Percentiles rank a stretch among this genome's conserved stretches.
Conservation (phyloP, 495 filamentous ascomycete species). For the Corynascus novoguineensis region DNA sequence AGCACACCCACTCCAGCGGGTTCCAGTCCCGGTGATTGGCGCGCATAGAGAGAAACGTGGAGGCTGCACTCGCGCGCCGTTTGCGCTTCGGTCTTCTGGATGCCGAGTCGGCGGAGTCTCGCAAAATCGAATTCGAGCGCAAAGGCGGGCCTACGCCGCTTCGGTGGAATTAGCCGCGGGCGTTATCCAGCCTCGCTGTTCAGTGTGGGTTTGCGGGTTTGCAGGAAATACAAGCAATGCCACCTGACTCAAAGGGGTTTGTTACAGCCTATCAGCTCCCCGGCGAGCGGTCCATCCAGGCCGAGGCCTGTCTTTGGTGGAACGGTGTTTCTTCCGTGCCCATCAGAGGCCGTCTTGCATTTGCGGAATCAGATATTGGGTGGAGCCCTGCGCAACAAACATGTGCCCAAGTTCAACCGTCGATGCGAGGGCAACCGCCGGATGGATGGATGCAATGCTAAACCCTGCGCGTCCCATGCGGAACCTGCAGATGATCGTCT, state of each 20-base stretch:
- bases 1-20: neutral
- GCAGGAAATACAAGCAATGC: neutral
- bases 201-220: slow-evolving; percentile 5
- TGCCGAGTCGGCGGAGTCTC: slow-evolving; percentile 7
- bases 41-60: slow-evolving; percentile 4
- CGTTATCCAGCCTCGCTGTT: neutral
- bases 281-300: neutral
- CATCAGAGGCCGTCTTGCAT: slow-evolving; percentile 1
- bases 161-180: neutral
- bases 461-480: neutral
- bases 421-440: neutral
- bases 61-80: neutral
- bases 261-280: slow-evolving; percentile 1
- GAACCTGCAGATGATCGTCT: neutral
- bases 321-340: slow-evolving; percentile 6
- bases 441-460: neutral
- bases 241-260: slow-evolving; percentile 6
- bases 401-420: neutral
- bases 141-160: neutral
- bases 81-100: slow-evolving; percentile 13
- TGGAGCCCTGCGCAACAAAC: slow-evolving; percentile 1
- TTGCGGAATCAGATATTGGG: neutral
- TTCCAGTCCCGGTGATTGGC: slow-evolving; percentile 10
- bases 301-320: slow-evolving; percentile 7
- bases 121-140: neutral